Percentiles rank a stretch among this genome's conserved stretches.
phyloP scores from a whole-genome alignment of 2,329 filamentous ascomycete genomes.

The Trichoderma aggressivum region DNA sequence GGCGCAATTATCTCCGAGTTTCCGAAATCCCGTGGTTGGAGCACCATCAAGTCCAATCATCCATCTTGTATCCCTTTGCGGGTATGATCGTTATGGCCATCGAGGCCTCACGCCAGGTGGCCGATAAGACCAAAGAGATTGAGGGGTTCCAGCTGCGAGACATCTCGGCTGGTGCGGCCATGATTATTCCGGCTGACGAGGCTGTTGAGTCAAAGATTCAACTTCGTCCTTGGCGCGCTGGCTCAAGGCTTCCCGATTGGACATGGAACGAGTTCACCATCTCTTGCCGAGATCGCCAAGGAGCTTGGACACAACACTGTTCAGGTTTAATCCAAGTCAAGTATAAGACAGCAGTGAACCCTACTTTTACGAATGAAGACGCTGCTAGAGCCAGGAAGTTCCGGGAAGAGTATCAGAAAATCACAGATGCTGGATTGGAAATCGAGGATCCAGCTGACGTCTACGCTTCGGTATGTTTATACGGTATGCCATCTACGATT shows the following conservation, averaged over 20 bases:
- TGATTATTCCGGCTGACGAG: background rate
- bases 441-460: background rate
- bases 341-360: background rate
- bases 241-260: background rate
- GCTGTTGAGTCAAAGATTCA: background rate
- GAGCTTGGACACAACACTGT: background rate
- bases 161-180: background rate
- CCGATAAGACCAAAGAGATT: background rate
- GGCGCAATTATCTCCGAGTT: background rate
- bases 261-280: background rate
- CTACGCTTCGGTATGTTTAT: background rate
- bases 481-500: background rate
- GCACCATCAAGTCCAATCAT: background rate
- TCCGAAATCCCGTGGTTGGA: background rate
- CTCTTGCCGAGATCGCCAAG: background rate
- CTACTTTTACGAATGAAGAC: background rate
- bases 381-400: background rate
- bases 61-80: background rate
- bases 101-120: background rate
- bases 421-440: background rate
- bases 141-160: background rate
- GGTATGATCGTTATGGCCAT: background rate
- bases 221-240: background rate
- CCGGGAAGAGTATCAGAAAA: background rate
- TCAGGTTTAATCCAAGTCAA: background rate